A percentile compares a stretch with the other conserved stretches of the same genome.
These are phyloP conservation scores for Megacollybia marginata DNA, from an alignment of 768 basidiomycete genomes.

Conservation along the genomic window DNA sequence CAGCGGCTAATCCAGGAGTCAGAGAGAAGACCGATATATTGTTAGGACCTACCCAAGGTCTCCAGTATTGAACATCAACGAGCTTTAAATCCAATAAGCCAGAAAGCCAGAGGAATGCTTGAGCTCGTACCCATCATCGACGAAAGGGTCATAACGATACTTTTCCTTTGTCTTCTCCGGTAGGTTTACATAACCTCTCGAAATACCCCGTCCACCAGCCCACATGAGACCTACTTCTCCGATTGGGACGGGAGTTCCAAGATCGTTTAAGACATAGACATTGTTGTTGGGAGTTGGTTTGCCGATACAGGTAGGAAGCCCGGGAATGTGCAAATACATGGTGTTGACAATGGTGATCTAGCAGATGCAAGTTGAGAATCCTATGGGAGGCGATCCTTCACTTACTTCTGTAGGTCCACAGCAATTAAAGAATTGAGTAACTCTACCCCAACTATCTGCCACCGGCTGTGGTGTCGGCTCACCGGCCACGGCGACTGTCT, in stretches of 20 bases:
- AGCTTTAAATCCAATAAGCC: constrained; percentile 6
- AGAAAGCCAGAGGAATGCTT: not conserved
- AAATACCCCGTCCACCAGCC: constrained; percentile 33
- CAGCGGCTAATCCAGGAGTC: constrained; percentile 18
- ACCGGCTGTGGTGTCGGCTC: constrained; percentile 35
- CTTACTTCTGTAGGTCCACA: constrained; percentile 52
- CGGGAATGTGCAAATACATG: constrained; percentile 36
- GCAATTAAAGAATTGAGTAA: constrained; percentile 39
- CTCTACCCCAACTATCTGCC: constrained; percentile 38
- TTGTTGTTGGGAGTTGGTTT: constrained; percentile 48
- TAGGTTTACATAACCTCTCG: constrained; percentile 20
- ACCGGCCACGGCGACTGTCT: constrained; percentile 33
- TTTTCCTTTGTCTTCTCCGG: constrained; percentile 29
- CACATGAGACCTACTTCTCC: constrained; percentile 38
- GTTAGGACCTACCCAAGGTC: constrained; percentile 18
- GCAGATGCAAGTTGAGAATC: not conserved
- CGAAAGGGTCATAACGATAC: constrained; percentile 35
- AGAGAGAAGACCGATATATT: not conserved
- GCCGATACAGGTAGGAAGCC: constrained; percentile 38
- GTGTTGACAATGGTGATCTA: constrained; percentile 55
- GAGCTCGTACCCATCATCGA: constrained; percentile 10
- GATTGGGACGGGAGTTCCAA: constrained; percentile 24
- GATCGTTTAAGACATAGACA: constrained; percentile 27
- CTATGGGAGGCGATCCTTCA: not conserved
- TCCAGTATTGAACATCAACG: constrained; percentile 43